These are phyloP conservation scores for Geosmithia putterillii DNA, from an alignment of 2,329 filamentous ascomycete species.

Conservation along the genomic window DNA sequence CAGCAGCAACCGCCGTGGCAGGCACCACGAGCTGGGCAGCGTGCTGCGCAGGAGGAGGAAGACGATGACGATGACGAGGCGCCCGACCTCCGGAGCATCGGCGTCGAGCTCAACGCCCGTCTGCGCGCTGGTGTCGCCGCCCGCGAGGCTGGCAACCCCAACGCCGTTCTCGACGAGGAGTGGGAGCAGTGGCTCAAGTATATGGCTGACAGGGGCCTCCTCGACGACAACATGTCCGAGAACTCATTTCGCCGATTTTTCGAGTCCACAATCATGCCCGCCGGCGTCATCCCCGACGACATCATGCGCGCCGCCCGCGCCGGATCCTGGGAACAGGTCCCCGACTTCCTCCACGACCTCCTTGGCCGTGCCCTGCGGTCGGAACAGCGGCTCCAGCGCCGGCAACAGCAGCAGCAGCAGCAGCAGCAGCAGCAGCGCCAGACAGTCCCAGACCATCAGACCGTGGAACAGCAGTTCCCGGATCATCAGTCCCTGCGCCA, in stretches of 20 bases:
- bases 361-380: constrained; percentile 33
- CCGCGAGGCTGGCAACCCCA: constrained; percentile 46
- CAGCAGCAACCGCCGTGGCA: constrained; percentile 3
- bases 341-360: constrained; percentile 39
- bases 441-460: too few relatives aligned
- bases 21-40: constrained; percentile 8
- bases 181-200: constrained; percentile 68
- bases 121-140: constrained; percentile 51
- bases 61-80: constrained; percentile 28
- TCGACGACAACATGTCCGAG: constrained; percentile 24
- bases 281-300: constrained; percentile 32
- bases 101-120: constrained; percentile 50
- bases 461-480: too few relatives aligned
- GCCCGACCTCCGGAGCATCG: constrained; percentile 43
- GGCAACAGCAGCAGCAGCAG: background rate
- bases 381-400: constrained; percentile 9
- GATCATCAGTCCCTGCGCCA: too few relatives aligned
- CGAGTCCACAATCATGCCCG: constrained; percentile 12
- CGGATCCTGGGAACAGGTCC: constrained; percentile 45
- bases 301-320: constrained; percentile 42
- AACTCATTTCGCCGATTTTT: constrained; percentile 18
- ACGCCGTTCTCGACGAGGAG: constrained; percentile 52
- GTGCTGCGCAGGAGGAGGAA: too few relatives aligned
- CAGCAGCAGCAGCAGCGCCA: too few relatives aligned
- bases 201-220: constrained; percentile 47